Conservation (phyloP, 73 alveolate species). For the Paramecium primaurelia region DNA sequence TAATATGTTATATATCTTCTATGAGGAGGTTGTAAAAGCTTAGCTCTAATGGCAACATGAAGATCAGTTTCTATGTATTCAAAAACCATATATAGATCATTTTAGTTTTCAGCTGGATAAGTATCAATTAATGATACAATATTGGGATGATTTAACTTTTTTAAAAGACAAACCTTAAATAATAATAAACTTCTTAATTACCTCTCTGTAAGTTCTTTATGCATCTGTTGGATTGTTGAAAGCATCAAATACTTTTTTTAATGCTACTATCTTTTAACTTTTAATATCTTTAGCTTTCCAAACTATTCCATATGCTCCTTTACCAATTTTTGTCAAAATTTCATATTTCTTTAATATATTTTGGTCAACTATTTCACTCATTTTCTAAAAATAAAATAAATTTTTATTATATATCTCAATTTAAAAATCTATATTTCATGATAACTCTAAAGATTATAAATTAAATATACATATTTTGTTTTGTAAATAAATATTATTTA, state of each 20-base stretch:
- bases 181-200: neutral
- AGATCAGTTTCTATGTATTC: slow-evolving; percentile 86
- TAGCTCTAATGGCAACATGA: slow-evolving; percentile 75
- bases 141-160: slow-evolving; percentile 76
- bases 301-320: slow-evolving; percentile 93
- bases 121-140: slow-evolving; percentile 68
- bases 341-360: slow-evolving; percentile 77
- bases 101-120: slow-evolving; percentile 72
- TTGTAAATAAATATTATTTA: neutral
- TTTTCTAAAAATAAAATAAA: slow-evolving; percentile 36
- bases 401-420: neutral
- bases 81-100: slow-evolving; percentile 70
- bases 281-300: slow-evolving; percentile 91
- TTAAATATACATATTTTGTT: neutral
- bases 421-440: neutral
- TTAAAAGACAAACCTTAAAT: slow-evolving; percentile 79
- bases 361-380: slow-evolving; percentile 82
- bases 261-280: slow-evolving; percentile 62
- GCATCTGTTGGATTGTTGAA: slow-evolving; percentile 85
- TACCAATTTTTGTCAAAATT: slow-evolving; percentile 75
- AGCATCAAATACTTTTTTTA: slow-evolving; percentile 86
- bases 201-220: slow-evolving; percentile 89
- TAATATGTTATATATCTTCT: slow-evolving; percentile 67
- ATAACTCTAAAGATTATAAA: neutral
- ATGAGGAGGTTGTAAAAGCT: slow-evolving; percentile 70